Conservation (phyloP, 495 filamentous ascomycete genomes). For the Cudoniella acicularis region DNA sequence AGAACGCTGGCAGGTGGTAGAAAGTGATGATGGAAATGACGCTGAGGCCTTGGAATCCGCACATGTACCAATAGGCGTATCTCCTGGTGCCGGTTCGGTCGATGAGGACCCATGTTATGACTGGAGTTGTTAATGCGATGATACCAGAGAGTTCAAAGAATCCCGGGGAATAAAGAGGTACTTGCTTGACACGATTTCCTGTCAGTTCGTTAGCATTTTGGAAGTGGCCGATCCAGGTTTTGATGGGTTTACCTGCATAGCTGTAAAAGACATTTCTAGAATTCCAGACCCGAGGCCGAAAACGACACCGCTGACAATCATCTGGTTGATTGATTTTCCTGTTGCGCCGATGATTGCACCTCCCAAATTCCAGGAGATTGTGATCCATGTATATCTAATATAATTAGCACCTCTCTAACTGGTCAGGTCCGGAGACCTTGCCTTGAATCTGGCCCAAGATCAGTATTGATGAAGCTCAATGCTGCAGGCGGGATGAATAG, state of each 20-base stretch:
- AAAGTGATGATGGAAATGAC: neutral
- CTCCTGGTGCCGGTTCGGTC: conserved; percentile 21
- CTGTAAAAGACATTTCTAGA: conserved; percentile 34
- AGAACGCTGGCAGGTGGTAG: neutral
- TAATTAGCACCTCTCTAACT: no score
- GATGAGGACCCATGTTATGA: conserved; percentile 26
- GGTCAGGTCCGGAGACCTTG: no score
- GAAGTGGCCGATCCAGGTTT: no score
- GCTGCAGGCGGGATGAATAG: conserved; percentile 6
- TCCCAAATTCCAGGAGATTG: conserved; percentile 19
- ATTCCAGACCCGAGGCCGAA: conserved; percentile 33
- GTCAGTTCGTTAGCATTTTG: neutral
- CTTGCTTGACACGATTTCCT: neutral
- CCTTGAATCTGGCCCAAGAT: neutral
- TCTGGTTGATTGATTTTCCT: conserved; percentile 30
- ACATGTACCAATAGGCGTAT: conserved; percentile 9
- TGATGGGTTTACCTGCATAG: no score
- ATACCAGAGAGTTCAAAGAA: neutral
- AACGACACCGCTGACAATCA: conserved; percentile 30
- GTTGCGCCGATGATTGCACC: conserved; percentile 29
- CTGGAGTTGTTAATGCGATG: neutral
- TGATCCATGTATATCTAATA: conserved; percentile 27
- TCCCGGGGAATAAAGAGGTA: neutral
- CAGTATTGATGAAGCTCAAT: conserved; percentile 1
- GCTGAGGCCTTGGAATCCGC: neutral